Evolutionary conservation across 345 rosid genomes (phyloP).

Genomic region (Isatis tinctoria): DNA sequence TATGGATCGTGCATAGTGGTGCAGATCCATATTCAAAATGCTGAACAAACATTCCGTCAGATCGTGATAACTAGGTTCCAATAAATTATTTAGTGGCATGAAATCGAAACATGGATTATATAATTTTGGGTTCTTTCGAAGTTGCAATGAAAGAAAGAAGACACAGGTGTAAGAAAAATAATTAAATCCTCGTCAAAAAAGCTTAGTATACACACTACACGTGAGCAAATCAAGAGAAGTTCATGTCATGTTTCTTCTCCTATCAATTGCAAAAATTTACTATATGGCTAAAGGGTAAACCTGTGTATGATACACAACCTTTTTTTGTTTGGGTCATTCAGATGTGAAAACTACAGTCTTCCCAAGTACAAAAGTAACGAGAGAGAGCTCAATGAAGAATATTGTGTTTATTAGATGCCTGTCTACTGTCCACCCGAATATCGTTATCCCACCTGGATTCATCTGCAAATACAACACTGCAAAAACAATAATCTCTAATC

Average conservation of each 20-base stretch:
- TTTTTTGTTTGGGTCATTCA: neutral
- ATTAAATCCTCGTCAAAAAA: neutral
- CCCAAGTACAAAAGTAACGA: slow-evolving; percentile 80
- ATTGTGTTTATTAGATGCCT: slow-evolving; percentile 73
- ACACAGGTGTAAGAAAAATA: neutral
- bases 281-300: neutral
- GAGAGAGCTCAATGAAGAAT: slow-evolving; percentile 74
- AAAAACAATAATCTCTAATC: neutral
- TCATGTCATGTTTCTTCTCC: neutral
- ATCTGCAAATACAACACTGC: slow-evolving; percentile 82
- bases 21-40: neutral
- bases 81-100: neutral
- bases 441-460: slow-evolving; percentile 90
- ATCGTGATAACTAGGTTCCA: neutral
- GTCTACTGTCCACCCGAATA: slow-evolving; percentile 88
- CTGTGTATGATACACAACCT: neutral
- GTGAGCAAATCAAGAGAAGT: neutral
- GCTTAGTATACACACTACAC: neutral
- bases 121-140: neutral
- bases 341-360: slow-evolving; percentile 48
- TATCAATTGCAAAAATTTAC: neutral
- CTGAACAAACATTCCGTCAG: neutral
- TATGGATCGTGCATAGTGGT: neutral
- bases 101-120: neutral
- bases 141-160: neutral